Percentiles rank a stretch among this genome's conserved stretches.
These are phyloP conservation scores for Mycena galopus DNA, from an alignment of 768 basidiomycete species.

Conservation along the genomic window DNA sequence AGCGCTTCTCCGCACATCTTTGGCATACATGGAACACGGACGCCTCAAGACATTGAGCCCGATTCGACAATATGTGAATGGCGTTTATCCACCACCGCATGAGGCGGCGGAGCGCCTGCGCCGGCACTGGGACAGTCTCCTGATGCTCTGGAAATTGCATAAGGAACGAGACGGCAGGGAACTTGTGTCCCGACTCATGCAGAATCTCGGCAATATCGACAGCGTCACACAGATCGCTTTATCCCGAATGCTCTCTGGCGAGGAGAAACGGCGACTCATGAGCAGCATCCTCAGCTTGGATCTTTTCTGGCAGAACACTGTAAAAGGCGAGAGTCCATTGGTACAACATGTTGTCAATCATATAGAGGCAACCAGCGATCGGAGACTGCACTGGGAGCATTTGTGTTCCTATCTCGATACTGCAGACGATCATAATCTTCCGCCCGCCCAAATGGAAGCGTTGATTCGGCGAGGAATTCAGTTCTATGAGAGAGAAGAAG, in stretches of 20 bases:
- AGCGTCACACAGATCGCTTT: background rate
- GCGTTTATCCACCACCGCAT: background rate
- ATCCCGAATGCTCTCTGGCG: background rate
- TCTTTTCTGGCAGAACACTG: slow-evolving; percentile 2
- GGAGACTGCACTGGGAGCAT: background rate
- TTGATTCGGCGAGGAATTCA: background rate
- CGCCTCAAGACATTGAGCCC: slow-evolving; percentile 17
- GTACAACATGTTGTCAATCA: background rate
- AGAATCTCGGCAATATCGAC: slow-evolving; percentile 5
- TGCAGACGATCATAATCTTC: background rate
- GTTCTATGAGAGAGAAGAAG: background rate
- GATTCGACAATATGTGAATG: slow-evolving; percentile 12
- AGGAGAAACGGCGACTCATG: background rate
- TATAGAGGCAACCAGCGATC: background rate
- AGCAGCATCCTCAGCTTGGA: background rate
- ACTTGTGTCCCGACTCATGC: background rate
- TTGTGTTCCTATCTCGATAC: slow-evolving; percentile 7
- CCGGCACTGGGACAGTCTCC: background rate
- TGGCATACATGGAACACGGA: slow-evolving; percentile 6
- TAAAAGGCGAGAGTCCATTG: background rate
- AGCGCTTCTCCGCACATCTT: slow-evolving; percentile 13
- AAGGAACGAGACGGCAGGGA: background rate
- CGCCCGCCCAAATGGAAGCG: background rate
- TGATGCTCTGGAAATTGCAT: slow-evolving; percentile 3
- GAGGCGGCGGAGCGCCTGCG: background rate